Percentiles rank a stretch among this genome's conserved stretches.
These are phyloP conservation scores for Cyclotella cryptica DNA, from an alignment of 108 stramenopile genomes.

Conservation along the genomic window DNA sequence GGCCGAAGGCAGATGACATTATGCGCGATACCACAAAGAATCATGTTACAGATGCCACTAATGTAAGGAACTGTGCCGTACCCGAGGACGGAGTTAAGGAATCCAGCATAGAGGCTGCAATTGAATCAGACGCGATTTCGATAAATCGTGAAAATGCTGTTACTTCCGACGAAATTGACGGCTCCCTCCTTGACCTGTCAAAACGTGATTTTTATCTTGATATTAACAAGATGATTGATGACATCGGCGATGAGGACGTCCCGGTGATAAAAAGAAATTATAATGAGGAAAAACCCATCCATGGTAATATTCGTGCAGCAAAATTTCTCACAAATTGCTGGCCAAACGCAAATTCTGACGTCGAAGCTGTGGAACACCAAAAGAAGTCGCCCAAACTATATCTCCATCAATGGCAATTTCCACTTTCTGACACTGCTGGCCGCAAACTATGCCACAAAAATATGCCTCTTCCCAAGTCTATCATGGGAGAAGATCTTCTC, in stretches of 20 bases:
- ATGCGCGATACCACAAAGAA: too few species aligned
- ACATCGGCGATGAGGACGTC: conserved; percentile 77
- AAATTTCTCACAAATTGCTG: conserved; percentile 75
- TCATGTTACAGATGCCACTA: too few species aligned
- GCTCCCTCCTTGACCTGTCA: conserved; percentile 43
- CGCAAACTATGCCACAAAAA: conserved; percentile 67
- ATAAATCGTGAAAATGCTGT: too few species aligned
- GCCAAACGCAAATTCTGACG: conserved; percentile 43
- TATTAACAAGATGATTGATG: conserved; percentile 62
- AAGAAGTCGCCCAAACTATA: conserved; percentile 55
- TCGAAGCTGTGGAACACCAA: conserved; percentile 25
- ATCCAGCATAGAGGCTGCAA: too few species aligned
- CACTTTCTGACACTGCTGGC: conserved; percentile 70
- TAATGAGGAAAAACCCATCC: conserved; percentile 73
- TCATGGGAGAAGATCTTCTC: conserved; percentile 79
- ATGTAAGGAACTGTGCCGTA: too few species aligned
- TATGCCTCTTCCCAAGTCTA: conserved; percentile 64
- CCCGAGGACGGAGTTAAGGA: too few species aligned
- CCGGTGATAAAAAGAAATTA: conserved; percentile 76
- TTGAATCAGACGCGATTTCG: too few species aligned
- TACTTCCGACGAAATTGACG: not conserved
- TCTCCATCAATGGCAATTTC: conserved; percentile 91
- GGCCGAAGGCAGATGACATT: too few species aligned
- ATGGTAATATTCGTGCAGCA: conserved; percentile 54
- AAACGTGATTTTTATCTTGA: conserved; percentile 55